A percentile compares a stretch with the other conserved stretches of the same genome.
phyloP scores from a whole-genome alignment of 176 grass and related monocot genomes.

The Zizania latifolia region DNA sequence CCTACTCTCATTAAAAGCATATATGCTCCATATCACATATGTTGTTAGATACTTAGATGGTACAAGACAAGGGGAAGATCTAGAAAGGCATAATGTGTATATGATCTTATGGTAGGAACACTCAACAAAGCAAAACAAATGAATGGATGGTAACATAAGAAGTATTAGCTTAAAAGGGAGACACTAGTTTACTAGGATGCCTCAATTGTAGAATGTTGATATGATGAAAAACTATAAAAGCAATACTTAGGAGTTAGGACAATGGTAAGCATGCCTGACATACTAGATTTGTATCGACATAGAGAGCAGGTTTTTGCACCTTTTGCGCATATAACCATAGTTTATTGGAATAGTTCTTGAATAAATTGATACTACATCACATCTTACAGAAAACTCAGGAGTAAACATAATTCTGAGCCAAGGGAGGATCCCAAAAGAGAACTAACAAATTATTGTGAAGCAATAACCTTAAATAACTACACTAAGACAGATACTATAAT shows the following conservation, averaged over 20 bases:
- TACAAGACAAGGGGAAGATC: neutral
- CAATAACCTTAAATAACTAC: neutral
- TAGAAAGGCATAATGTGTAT: neutral
- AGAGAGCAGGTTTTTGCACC: neutral
- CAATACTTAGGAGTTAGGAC: neutral
- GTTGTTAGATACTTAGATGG: neutral
- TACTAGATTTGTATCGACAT: neutral
- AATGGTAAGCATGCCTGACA: neutral
- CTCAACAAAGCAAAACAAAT: neutral
- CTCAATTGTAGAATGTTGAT: neutral
- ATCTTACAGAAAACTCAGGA: neutral
- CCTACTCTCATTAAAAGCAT: neutral
- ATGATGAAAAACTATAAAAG: neutral
- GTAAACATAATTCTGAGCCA: neutral
- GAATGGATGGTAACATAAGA: neutral
- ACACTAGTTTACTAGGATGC: too few relatives aligned
- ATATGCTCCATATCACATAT: neutral
- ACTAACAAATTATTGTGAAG: neutral
- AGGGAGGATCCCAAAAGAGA: neutral
- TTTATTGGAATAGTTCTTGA: neutral
- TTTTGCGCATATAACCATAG: neutral
- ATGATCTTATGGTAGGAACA: neutral
- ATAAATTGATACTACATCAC: neutral
- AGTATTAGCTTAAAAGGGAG: neutral
- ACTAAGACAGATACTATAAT: too few relatives aligned